Evolutionary conservation across 306 rosid species (phyloP).

Genomic region (Phaseolus lunatus): DNA sequence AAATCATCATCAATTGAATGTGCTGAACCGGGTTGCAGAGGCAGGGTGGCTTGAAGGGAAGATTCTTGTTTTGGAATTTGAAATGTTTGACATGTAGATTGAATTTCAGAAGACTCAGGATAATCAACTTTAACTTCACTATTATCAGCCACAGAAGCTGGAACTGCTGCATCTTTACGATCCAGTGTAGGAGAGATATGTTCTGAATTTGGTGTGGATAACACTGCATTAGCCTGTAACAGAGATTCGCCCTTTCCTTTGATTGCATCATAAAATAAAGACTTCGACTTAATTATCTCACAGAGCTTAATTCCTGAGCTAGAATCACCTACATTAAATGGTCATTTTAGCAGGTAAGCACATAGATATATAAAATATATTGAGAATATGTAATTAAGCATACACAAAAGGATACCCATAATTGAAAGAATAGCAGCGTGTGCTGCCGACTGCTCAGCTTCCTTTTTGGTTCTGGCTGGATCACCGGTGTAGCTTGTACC

Average conservation of each 20-base stretch:
- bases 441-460: constrained; percentile 72
- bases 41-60: constrained; percentile 3
- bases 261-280: constrained; percentile 35
- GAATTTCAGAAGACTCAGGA: constrained; percentile 30
- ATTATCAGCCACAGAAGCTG: constrained; percentile 18
- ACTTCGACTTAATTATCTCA: constrained; percentile 56
- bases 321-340: constrained; percentile 47
- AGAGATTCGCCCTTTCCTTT: constrained; percentile 7
- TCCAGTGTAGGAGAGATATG: neutral
- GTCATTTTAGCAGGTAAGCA: constrained; percentile 18
- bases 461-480: constrained; percentile 57
- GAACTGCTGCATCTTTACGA: constrained; percentile 12
- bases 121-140: constrained; percentile 18
- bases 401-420: constrained; percentile 53
- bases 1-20: constrained; percentile 33
- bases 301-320: constrained; percentile 41
- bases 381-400: neutral
- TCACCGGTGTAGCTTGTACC: constrained; percentile 53
- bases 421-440: constrained; percentile 56
- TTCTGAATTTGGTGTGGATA: constrained; percentile 16
- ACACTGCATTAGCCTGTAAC: neutral
- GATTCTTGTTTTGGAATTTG: constrained; percentile 32
- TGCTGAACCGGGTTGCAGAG: constrained; percentile 40
- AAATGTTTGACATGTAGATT: constrained; percentile 41
- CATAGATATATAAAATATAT: neutral